Percentiles rank a stretch among this genome's conserved stretches.
phyloP scores from a whole-genome alignment of 805 yeast species.

The Saccharomycopsis fodiens region DNA sequence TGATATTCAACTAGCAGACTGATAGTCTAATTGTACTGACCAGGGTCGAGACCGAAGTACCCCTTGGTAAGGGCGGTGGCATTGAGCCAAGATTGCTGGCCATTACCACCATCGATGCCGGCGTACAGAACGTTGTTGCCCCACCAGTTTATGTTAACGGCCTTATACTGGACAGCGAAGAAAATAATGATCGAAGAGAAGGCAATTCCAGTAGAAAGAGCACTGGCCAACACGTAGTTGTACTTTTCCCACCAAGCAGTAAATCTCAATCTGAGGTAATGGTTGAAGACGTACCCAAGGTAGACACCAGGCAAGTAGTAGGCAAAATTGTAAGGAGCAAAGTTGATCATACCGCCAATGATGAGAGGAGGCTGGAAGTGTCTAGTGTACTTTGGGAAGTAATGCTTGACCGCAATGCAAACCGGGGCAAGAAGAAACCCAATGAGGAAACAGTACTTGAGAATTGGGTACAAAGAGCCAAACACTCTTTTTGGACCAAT shows the following conservation, averaged over 20 bases:
- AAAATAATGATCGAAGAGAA: conserved; percentile 47
- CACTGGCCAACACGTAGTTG: conserved; percentile 46
- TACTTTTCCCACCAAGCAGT: conserved; percentile 49
- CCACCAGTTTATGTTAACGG: conserved; percentile 51
- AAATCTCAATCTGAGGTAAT: conserved; percentile 39
- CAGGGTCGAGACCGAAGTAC: conserved; percentile 28
- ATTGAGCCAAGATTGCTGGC: conserved; percentile 22
- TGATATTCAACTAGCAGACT: no score
- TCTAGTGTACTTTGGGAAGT: conserved; percentile 24
- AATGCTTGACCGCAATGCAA: conserved; percentile 26
- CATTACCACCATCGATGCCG: conserved; percentile 33
- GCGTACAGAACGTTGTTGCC: conserved; percentile 39
- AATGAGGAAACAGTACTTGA: conserved; percentile 57
- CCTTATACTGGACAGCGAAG: conserved; percentile 41
- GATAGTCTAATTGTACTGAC: conserved; percentile 6
- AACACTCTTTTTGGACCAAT: conserved; percentile 51
- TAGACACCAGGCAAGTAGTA: conserved; percentile 27
- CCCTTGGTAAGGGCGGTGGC: conserved; percentile 28
- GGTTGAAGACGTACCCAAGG: conserved; percentile 37
- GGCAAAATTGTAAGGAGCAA: conserved; percentile 47
- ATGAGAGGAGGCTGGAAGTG: conserved; percentile 46
- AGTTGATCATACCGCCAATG: conserved; percentile 41
- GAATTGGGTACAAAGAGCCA: conserved; percentile 49
- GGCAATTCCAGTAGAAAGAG: conserved; percentile 56
- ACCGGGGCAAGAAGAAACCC: conserved; percentile 36